phyloP scores from a whole-genome alignment of 202 grass and related monocot genomes.

The Schoenoplectus triqueter region DNA sequence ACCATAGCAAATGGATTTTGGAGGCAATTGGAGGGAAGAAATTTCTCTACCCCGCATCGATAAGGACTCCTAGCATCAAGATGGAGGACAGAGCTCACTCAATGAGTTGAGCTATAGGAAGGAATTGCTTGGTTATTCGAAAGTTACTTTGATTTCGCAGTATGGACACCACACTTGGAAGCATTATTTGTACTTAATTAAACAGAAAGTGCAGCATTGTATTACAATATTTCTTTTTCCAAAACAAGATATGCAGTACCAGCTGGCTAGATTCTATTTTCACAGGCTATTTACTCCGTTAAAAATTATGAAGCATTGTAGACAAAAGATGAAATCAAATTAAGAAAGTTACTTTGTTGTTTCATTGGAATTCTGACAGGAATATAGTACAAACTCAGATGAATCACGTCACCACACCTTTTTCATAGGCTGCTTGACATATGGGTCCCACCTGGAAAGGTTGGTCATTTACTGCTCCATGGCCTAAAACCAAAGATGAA shows the following conservation, averaged over 20 bases:
- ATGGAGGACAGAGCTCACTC: slow-evolving; percentile 23
- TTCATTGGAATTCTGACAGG: not conserved
- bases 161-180: not conserved
- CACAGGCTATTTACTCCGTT: not conserved
- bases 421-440: not conserved
- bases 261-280: not conserved
- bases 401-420: not conserved
- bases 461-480: slow-evolving; percentile 8
- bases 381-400: not conserved
- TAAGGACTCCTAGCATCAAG: slow-evolving; percentile 45
- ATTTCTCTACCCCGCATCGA: slow-evolving; percentile 46
- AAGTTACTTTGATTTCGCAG: slow-evolving; percentile 7
- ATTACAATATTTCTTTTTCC: not conserved
- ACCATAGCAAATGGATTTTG: slow-evolving; percentile 46
- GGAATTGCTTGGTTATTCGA: not conserved
- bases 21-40: slow-evolving; percentile 48
- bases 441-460: not conserved
- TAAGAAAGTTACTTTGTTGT: no score
- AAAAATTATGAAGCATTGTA: not conserved
- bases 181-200: slow-evolving; percentile 11
- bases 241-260: not conserved
- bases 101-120: slow-evolving; percentile 14
- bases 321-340: slow-evolving; percentile 13
- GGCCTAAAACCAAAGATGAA: slow-evolving; percentile 13
- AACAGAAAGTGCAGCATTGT: not conserved